phyloP scores from a whole-genome alignment of 352 stramenopile genomes.

The Halophytophthora batemanensis region DNA sequence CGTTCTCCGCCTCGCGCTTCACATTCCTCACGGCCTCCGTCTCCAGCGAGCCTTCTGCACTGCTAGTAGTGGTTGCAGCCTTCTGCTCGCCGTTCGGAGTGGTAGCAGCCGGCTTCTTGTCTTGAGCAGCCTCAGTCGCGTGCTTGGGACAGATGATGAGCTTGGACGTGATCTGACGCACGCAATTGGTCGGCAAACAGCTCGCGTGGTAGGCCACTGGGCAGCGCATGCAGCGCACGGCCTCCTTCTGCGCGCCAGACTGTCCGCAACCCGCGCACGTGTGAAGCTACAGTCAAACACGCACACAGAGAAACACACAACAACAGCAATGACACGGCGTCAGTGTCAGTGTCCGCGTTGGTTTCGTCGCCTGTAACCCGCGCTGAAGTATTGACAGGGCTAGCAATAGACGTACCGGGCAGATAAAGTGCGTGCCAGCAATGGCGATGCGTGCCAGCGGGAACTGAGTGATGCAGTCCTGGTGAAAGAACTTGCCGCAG shows the following conservation, averaged over 20 bases:
- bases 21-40: background rate
- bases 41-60: constrained; percentile 5
- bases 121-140: background rate
- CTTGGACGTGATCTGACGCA: constrained; percentile 58
- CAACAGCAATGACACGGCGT: too few relatives aligned
- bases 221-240: constrained; percentile 76
- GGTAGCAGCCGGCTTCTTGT: constrained; percentile 1
- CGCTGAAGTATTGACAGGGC: too few relatives aligned
- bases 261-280: constrained; percentile 76
- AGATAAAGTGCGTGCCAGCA: constrained; percentile 80
- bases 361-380: too few relatives aligned
- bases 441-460: constrained; percentile 71
- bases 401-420: constrained; percentile 55
- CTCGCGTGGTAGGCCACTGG: constrained; percentile 78
- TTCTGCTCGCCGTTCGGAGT: constrained; percentile 2
- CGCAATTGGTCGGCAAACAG: constrained; percentile 58
- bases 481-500: constrained; percentile 85
- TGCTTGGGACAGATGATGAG: constrained; percentile 78
- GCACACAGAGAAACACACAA: background rate
- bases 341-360: too few relatives aligned
- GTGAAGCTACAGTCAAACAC: constrained; percentile 49
- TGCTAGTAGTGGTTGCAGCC: background rate
- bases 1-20: constrained; percentile 20
- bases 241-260: constrained; percentile 74
- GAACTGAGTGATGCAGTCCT: constrained; percentile 76